Percentiles rank a stretch among this genome's conserved stretches.
Evolutionary conservation across 2,329 filamentous ascomycete species (phyloP).

Genomic region (Cladosporium sp.): DNA sequence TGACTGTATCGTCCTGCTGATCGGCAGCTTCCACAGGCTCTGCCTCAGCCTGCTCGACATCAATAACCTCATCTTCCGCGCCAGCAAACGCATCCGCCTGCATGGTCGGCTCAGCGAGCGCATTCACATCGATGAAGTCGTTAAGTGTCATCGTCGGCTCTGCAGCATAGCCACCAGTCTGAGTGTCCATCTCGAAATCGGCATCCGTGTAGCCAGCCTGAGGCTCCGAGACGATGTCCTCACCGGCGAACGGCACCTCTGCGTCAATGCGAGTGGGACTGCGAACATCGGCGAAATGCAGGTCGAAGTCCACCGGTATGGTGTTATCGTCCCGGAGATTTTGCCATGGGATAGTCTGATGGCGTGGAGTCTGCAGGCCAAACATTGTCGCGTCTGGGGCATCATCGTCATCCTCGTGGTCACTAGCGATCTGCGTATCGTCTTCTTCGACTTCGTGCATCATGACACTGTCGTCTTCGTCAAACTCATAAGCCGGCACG

Average conservation of each 20-base stretch:
- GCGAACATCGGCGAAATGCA: conserved; percentile 13
- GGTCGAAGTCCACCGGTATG: conserved; percentile 26
- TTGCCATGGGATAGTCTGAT: conserved; percentile 27
- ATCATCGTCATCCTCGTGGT: conserved; percentile 7
- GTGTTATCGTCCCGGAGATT: conserved; percentile 25
- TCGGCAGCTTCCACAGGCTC: not conserved
- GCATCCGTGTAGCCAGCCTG: not conserved
- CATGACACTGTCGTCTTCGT: not conserved
- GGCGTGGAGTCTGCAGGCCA: conserved; percentile 14
- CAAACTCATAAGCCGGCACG: conserved; percentile 1
- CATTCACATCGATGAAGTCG: conserved; percentile 26
- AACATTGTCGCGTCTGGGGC: not conserved
- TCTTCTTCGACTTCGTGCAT: not conserved
- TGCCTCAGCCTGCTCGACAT: not conserved
- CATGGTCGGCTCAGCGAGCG: conserved; percentile 18
- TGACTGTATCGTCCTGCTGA: conserved; percentile 2
- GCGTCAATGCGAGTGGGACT: not conserved
- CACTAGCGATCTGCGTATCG: not conserved
- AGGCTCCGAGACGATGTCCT: not conserved
- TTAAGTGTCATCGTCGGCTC: conserved; percentile 23
- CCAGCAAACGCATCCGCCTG: not conserved
- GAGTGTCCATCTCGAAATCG: not conserved
- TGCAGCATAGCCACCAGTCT: not conserved
- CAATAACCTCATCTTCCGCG: not conserved
- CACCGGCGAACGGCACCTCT: not conserved